Evolutionary conservation across 2,329 filamentous ascomycete genomes (phyloP), one percentile per base, ranked within the genome.

Genomic region (Cladosporium colombiae): DNA sequence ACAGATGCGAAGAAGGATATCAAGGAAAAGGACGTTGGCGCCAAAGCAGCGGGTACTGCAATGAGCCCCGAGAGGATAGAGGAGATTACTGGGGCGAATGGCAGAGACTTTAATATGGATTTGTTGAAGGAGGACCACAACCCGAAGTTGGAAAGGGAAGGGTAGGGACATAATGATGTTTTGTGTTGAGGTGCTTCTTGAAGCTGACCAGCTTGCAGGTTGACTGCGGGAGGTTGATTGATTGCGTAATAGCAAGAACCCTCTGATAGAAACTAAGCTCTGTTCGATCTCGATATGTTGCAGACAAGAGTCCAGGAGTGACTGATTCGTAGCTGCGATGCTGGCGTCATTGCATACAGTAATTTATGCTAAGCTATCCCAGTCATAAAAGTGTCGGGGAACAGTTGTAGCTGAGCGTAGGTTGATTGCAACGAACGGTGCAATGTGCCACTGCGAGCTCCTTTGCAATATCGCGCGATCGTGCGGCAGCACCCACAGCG

Each of bases 21-120:
- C 35, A 21, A 69, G 62, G 11, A 74, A 72, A 55, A 55, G 52
- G 27, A 33, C 8, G 27, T n/a, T 8, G 49, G 49, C 23, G 52
- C 16, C 13, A 55, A 55, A 31, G 27, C 52, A 31, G 52, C 49
- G 25, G 49, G 52, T 33, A 31, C 25, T 29, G 50, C 50, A 18
- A 76, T 74, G 73, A 72, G 71, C 49, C 63, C 66, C 29, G 71
- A 72, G 62, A 62, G 67, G 27, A 71, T 73, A 53, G 74, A 74
- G 68, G 72, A 68, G 68, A 58, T 73, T 31, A 71, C 68, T 21
- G 70, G 70, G 3, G 40, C 40, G 25, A 74, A 72, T 64, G 75
- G 74, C 14, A 59, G 75, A 59, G 71, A 75, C 55, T 72, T 74
- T 37, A 71, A 74, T 68, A 65, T 70, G 35, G 73, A 74, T 68